Percentiles rank a stretch among this genome's conserved stretches.
Evolutionary conservation across 2,329 filamentous ascomycete genomes (phyloP).

Genomic region (Rhinocladiella mackenziei): DNA sequence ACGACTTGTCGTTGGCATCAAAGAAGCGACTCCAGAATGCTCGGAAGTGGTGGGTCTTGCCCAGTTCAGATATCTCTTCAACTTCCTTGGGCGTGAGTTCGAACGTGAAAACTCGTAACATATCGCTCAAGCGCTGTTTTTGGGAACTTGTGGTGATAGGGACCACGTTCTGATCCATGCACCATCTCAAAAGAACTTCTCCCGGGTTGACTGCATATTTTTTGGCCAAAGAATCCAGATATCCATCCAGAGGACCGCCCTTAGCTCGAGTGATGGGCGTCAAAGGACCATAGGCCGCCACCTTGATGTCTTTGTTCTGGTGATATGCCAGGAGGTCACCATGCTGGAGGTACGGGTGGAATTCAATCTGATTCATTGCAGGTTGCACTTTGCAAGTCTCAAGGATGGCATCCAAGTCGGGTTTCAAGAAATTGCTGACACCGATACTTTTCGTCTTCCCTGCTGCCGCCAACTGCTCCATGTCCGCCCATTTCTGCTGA

Average conservation of each 20-base stretch:
- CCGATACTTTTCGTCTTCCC: slow-evolving; percentile 60
- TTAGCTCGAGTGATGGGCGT: slow-evolving; percentile 52
- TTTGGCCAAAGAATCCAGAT: slow-evolving; percentile 51
- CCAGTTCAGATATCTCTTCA: slow-evolving; percentile 48
- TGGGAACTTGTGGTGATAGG: slow-evolving; percentile 59
- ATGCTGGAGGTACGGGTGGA: slow-evolving; percentile 48
- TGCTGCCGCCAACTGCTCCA: slow-evolving; percentile 55
- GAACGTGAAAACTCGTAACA: slow-evolving; percentile 54
- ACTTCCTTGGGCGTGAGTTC: slow-evolving; percentile 57
- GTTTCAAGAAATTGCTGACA: slow-evolving; percentile 57
- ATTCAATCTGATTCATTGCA: slow-evolving; percentile 43
- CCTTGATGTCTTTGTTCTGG: slow-evolving; percentile 40
- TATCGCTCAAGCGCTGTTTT: slow-evolving; percentile 57
- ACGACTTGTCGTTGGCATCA: slow-evolving; percentile 40
- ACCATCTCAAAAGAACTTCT: slow-evolving; percentile 58
- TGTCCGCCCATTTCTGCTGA: slow-evolving; percentile 56
- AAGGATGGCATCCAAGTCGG: slow-evolving; percentile 52
- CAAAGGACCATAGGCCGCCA: slow-evolving; percentile 42
- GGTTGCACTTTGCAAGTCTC: slow-evolving; percentile 43
- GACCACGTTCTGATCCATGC: slow-evolving; percentile 57
- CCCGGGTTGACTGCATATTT: slow-evolving; percentile 58
- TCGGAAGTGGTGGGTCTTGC: slow-evolving; percentile 49
- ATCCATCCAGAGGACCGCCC: slow-evolving; percentile 53
- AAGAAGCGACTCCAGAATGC: slow-evolving; percentile 52
- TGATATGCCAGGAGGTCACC: slow-evolving; percentile 41